Evolutionary conservation across 306 rosid species (phyloP), one percentile per base, ranked within the genome.

Genomic region (Psophocarpus tetragonolobus): DNA sequence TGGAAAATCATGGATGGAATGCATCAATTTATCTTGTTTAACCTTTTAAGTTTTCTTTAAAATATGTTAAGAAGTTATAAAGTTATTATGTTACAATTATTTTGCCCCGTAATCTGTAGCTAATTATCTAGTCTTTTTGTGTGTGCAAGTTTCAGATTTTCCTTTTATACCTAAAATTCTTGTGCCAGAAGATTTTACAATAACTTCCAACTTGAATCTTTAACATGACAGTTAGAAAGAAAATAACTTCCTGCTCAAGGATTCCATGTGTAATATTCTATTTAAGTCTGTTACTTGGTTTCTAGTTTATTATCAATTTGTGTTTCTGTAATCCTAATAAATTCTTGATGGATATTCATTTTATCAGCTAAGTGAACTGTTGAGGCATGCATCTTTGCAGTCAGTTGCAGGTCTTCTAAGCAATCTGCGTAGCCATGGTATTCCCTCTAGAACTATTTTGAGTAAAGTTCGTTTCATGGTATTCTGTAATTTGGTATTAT

Each of bases 401-500:
- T 88, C 92, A 58, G 92, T 88, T 58, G 84, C 97, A 24, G 75
- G 95, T 68, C 91, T 94, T 76, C 35, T 94, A 56, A 89, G 92
- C 84, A 87, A 86, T 80, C 87, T 92, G 76, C 97, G 98, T 15
- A 84, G 95, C 85, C 88, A 86, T 64, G 97, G 97, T 92, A 88
- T 77, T 51, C 60, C 10, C 63, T 78, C 64, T 74, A 51, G 23
- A 53, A 47, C 60, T 57, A 35, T 73, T 51, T 64, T 35, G 32
- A 39, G 56, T 57, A 24, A 73, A 41, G 67, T 58, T 79, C 58
- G 36, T 51, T 51, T 61, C 32, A 41, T 67, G 26, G 11, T 72
- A 60, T 44, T 72, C 56, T 72, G 14, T 76, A 32, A 38, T 57
- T 66, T 41, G 42, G 41, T 68, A 44, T 44, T 68, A 63, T 60